Evolutionary conservation across 1,284 basidiomycete genomes (phyloP), one percentile per base, ranked within the genome.

Genomic region (Cryptococcus sp.): DNA sequence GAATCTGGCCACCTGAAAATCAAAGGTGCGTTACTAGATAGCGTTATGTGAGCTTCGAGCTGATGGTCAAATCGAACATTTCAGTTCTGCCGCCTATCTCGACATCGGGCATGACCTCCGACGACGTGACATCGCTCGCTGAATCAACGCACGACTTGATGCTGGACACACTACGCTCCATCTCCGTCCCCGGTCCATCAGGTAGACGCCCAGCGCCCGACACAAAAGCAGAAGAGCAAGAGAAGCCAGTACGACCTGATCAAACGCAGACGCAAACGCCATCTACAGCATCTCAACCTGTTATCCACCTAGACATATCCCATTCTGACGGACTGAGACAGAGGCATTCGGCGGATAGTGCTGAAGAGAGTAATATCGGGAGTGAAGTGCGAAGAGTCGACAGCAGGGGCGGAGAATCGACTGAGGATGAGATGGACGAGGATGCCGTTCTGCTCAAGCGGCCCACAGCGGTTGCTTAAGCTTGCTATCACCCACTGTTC

Each of bases 1-100:
- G 87, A 89, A 44, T 78, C 82, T 35, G 95, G 94, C 0, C 84
- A 82, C 20, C 81, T 98, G 60, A 89, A 85, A 72, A 83, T 98
- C 64, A 86, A 86, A 84, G 90, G 93, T 94, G 68, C 67, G 87
- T 75, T 39, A 44, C n/a, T 57, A 57, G 56, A 53, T 39, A 25
- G n/a, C 31, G 31, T 35, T 10, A 35, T 35, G 31, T 35, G 31
- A 16, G 19, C 11, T 51, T 23, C 47, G 6, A 44, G 46, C 86
- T 85, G 8, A 75, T 91, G 44, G 88, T 86, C 86, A 72, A 82
- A 81, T 8, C 70, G 85, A 83, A 5, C 84, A 93, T 38, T 53
- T 10, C 66, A 80, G 83, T 83, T 4, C 76, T 85, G 1, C 80
- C 80, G 0, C 83, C 84, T 0, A 78, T 85, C 39, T 64, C 78